phyloP scores from a whole-genome alignment of 495 filamentous ascomycete species.

The Thermochaetoides thermophila region DNA sequence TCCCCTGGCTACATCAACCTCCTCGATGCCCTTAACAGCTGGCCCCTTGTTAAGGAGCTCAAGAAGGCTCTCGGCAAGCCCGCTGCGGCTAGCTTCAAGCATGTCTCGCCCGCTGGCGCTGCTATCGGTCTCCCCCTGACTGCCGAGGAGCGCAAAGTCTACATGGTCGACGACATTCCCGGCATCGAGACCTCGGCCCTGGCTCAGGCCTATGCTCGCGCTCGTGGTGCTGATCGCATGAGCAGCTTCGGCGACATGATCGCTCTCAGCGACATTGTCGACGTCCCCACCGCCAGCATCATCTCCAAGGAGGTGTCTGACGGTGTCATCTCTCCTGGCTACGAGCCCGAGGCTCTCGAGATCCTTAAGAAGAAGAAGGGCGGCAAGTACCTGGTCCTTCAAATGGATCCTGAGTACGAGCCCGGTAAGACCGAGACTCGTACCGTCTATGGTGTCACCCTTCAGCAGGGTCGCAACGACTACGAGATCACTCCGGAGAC shows the following conservation, averaged over 20 bases:
- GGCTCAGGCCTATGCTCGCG: constrained; percentile 89
- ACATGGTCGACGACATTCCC: constrained; percentile 92
- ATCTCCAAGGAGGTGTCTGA: constrained; percentile 96
- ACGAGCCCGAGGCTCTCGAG: constrained; percentile 67
- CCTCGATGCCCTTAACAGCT: constrained; percentile 89
- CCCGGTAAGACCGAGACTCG: constrained; percentile 62
- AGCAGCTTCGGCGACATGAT: constrained; percentile 94
- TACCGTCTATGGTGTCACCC: constrained; percentile 74
- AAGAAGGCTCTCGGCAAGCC: constrained; percentile 73
- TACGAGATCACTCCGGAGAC: constrained; percentile 69
- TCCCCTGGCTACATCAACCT: constrained; percentile 94
- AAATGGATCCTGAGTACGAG: constrained; percentile 81
- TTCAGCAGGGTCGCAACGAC: constrained; percentile 86
- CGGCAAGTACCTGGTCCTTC: constrained; percentile 86
- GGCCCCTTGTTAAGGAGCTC: constrained; percentile 92
- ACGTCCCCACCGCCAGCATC: constrained; percentile 84
- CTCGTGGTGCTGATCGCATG: constrained; percentile 91
- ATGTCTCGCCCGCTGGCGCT: constrained; percentile 91
- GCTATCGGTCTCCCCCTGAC: constrained; percentile 80
- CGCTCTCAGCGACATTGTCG: constrained; percentile 78
- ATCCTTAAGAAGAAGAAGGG: constrained; percentile 98
- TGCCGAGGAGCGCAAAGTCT: constrained; percentile 83
- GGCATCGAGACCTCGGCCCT: constrained; percentile 71
- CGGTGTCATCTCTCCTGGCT: constrained; percentile 83
- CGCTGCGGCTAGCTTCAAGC: constrained; percentile 98